Conservation (phyloP, 768 basidiomycete species). For the Butyriboletus loyo region DNA sequence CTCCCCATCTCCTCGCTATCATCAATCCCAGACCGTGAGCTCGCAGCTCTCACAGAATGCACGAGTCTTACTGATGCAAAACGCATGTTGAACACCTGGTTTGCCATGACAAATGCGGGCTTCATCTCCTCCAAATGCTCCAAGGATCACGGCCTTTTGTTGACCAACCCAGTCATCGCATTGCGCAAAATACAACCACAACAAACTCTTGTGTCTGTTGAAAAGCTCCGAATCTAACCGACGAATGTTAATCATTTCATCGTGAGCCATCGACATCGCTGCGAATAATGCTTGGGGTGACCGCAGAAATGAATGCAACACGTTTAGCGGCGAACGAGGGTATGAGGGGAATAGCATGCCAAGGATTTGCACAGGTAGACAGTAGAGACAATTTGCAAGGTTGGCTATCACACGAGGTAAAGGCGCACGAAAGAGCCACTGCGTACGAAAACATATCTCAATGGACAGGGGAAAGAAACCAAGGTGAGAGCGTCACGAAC, state of each 20-base stretch:
- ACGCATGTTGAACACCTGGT: constrained; percentile 61
- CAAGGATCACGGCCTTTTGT: constrained; percentile 45
- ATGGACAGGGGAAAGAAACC: neutral
- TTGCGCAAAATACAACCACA: constrained; percentile 60
- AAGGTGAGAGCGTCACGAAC: constrained; percentile 37
- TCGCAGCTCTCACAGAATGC: neutral
- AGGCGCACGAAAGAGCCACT: constrained; percentile 50
- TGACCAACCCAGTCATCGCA: constrained; percentile 67
- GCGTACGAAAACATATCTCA: neutral
- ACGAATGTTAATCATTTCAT: constrained; percentile 64
- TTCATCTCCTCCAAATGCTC: constrained; percentile 36
- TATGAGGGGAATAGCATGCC: constrained; percentile 45
- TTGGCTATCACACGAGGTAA: constrained; percentile 42
- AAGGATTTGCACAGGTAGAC: constrained; percentile 45
- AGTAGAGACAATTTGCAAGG: constrained; percentile 39
- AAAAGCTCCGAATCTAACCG: constrained; percentile 49
- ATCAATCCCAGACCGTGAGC: constrained; percentile 33
- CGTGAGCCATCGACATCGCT: constrained; percentile 57
- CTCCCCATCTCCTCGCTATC: constrained; percentile 43
- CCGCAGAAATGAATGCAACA: constrained; percentile 47
- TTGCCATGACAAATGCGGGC: constrained; percentile 43
- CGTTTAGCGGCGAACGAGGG: constrained; percentile 45
- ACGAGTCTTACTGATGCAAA: constrained; percentile 61
- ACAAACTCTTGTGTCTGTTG: constrained; percentile 34
- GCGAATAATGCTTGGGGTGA: constrained; percentile 53